A percentile compares a stretch with the other conserved stretches of the same genome.
Conservation (phyloP, 176 grass and related monocot genomes). For the Oryza australiensis region DNA sequence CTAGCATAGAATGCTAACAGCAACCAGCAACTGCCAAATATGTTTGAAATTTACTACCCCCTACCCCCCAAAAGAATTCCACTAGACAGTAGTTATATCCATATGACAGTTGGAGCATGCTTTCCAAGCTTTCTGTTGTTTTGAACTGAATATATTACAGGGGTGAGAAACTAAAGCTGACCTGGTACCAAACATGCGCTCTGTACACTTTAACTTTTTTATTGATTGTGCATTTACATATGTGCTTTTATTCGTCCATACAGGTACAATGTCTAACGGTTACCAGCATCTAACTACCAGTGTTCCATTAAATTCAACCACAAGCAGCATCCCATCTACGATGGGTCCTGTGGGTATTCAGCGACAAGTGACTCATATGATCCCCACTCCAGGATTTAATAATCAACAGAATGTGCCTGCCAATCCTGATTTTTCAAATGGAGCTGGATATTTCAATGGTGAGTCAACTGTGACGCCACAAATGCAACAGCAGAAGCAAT, state of each 20-base stretch:
- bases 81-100: slow-evolving; percentile 17
- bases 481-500: slow-evolving; percentile 80
- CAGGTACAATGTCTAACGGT: slow-evolving; percentile 71
- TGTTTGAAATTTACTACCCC: slow-evolving; percentile 1
- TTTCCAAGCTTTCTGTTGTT: slow-evolving; percentile 17
- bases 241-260: slow-evolving; percentile 28
- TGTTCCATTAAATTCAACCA: slow-evolving; percentile 56
- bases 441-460: slow-evolving; percentile 69
- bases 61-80: neutral
- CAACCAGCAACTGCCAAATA: neutral
- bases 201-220: slow-evolving; percentile 19
- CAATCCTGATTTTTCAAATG: slow-evolving; percentile 83
- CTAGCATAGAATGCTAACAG: slow-evolving; percentile 1
- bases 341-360: slow-evolving; percentile 62
- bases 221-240: slow-evolving; percentile 14
- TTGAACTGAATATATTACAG: slow-evolving; percentile 24
- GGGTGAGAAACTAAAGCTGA: slow-evolving; percentile 29
- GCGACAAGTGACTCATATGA: slow-evolving; percentile 82
- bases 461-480: slow-evolving; percentile 58
- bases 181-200: neutral
- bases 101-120: neutral
- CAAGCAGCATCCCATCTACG: slow-evolving; percentile 54
- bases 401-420: slow-evolving; percentile 57
- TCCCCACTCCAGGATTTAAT: slow-evolving; percentile 90
- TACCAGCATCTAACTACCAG: slow-evolving; percentile 65